Base-by-base conservation (phyloP, 495 filamentous ascomycete genomes). In the Ascodesmis nigricans region DNA sequence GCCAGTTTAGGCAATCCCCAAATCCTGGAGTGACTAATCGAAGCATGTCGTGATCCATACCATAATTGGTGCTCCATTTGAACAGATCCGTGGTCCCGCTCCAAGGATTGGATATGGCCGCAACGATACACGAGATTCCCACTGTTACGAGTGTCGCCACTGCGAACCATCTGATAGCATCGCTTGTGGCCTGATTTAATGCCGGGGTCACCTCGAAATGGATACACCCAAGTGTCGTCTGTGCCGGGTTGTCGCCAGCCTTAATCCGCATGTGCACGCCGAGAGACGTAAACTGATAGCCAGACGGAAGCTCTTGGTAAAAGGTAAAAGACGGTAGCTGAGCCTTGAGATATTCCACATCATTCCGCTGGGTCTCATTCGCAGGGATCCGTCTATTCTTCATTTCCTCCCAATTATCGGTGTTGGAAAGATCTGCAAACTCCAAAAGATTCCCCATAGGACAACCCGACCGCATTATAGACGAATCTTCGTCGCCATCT, bases 21-120 rank as follows among this genome's bases (percentile, higher is more conserved):
- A 97, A 97, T 0, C 87, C 87, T 9, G 87, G 87, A 5, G 87
- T 97, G 14, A 97, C 81, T 21, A 95, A 59, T 20, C 87, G 75
- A 25, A 97, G 61, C 37, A 93, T 62, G 53, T 97, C 87, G 28
- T 78, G 75, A 43, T 97, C 90, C 44, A 83, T 71, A 19, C 87
- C 90, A 52, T 83, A 93, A 49, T 95, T 95, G 51, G 78, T 91
- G 14, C 78, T 82, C 78, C 83, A 97, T 35, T 73, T 69, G 52
- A 95, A 93, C 6, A 76, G 61, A 53, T 95, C 78, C 3, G 67
- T 69, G 6, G 81, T 77, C 21, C 87, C 84, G 33, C 45, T 49
- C 81, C 84, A 97, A 0, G 90, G 87, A 50, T 82, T 92, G 52
- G 68, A 82, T 14, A 87, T 77, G 25, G 70, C 79, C 3, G 87